phyloP scores from a whole-genome alignment of 2,329 filamentous ascomycete genomes.

The Alternaria brassicae region DNA sequence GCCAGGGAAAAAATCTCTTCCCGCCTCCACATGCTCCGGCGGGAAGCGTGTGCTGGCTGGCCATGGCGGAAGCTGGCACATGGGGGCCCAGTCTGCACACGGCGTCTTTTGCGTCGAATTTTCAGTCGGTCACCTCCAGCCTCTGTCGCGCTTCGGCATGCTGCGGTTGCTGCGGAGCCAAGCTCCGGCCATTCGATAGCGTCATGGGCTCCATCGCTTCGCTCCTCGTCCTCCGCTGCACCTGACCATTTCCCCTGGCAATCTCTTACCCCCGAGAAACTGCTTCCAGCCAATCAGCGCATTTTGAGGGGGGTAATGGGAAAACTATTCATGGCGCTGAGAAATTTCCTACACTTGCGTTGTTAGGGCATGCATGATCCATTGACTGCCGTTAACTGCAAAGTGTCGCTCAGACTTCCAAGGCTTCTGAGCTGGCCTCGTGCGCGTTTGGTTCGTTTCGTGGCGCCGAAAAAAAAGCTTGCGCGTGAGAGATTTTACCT shows the following conservation, averaged over 20 bases:
- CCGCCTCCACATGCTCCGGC: conserved; percentile 32
- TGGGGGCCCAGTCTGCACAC: conserved; percentile 14
- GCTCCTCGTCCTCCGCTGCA: conserved; percentile 9
- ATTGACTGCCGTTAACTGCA: conserved; percentile 53
- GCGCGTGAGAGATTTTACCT: conserved; percentile 5
- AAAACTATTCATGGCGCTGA: conserved; percentile 18
- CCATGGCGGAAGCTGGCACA: conserved; percentile 11
- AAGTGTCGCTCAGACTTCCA: conserved; percentile 41
- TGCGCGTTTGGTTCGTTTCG: conserved; percentile 37
- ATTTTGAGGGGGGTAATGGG: conserved; percentile 21
- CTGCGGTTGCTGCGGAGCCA: conserved; percentile 6
- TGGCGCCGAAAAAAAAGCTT: conserved; percentile 30
- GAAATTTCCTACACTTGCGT: conserved; percentile 16
- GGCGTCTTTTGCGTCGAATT: conserved; percentile 34
- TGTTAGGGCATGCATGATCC: conserved; percentile 42
- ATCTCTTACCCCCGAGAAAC: conserved; percentile 40
- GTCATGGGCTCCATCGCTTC: conserved; percentile 16
- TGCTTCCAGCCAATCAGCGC: conserved; percentile 18
- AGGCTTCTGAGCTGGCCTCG: conserved; percentile 25
- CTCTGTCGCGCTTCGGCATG: not conserved
- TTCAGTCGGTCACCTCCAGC: conserved; percentile 17
- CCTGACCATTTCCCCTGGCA: conserved; percentile 25
- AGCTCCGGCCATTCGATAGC: conserved; percentile 16
- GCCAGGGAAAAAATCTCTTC: conserved; percentile 25
- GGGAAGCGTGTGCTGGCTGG: conserved; percentile 14